Base-by-base conservation (phyloP, 2,329 filamentous ascomycete genomes). In the Emmonsiellopsis sp. region DNA sequence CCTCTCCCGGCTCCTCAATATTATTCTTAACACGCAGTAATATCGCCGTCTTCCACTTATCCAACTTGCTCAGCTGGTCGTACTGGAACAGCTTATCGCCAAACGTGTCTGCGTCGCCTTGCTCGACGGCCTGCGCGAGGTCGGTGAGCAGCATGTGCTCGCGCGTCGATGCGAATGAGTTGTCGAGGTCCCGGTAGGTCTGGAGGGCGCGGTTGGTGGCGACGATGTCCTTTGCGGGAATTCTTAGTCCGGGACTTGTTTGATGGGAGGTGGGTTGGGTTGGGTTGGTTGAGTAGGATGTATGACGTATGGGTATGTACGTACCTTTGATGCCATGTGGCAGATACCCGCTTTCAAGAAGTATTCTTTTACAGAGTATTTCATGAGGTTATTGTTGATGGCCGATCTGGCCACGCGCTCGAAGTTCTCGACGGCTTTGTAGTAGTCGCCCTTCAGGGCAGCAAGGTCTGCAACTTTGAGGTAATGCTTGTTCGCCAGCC, bases 31-130 rank as follows among this genome's bases (percentile, higher is more conserved):
- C 80, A 61, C 84, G 81, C 65, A 95, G 74, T 58, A 95, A 71
- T 54, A 95, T 75, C 34, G 86, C 88, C 49, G 88, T 95, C 85
- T 96, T 95, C 92, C 92, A 97, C 76, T 92, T 93, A 68, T 96
- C 91, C 65, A 97, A 74, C 77, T 93, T 93, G 74, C 85, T 93
- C 74, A 95, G 78, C 74, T 94, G 88, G 69, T 96, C 90, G 66
- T 83, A 97, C 68, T 92, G 84, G 76, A 87, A 95, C 58, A 93
- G 72, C 69, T 91, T 90, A 65, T 95, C 88, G 21, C 86, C 82
- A 64, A 95, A 97, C 56, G 79, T 77, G 63, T 95, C 89, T 68
- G 87, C 85, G 63, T 94, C 88, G 53, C 85, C 84, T 34, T 82
- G 79, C 65, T 93, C 85, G 54, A 95, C 78, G 3, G 87, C 82